These are phyloP conservation scores for Fusarium virguliforme DNA, from an alignment of 2,329 filamentous ascomycete genomes.

Conservation along the genomic window DNA sequence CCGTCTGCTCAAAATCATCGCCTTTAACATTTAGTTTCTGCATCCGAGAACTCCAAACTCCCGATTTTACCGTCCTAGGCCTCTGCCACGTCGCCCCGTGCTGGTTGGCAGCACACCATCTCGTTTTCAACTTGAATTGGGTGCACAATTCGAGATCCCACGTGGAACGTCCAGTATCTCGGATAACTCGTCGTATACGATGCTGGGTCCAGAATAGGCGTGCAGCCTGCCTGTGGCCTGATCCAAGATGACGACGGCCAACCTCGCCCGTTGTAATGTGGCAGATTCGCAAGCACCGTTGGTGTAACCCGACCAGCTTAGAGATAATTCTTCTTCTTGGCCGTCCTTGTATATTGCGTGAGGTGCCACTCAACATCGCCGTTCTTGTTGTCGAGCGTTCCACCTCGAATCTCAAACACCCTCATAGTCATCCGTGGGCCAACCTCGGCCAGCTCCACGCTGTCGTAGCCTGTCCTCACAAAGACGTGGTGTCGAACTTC, in stretches of 20 bases:
- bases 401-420: constrained; percentile 91
- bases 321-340: constrained; percentile 95
- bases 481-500: constrained; percentile 90
- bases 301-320: constrained; percentile 61
- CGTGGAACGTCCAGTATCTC: constrained; percentile 9
- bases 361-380: constrained; percentile 98
- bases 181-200: constrained; percentile 8
- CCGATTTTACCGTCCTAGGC: constrained; percentile 25
- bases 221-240: constrained; percentile 8
- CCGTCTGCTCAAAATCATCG: constrained; percentile 20
- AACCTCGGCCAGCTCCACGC: constrained; percentile 90
- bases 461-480: constrained; percentile 91
- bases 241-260: not conserved
- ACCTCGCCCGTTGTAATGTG: not conserved
- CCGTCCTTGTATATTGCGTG: constrained; percentile 94
- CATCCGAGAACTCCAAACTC: constrained; percentile 49
- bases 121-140: constrained; percentile 12
- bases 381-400: constrained; percentile 93
- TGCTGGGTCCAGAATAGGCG: not conserved
- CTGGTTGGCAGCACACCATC: not conserved
- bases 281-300: not conserved
- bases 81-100: constrained; percentile 13
- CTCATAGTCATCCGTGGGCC: constrained; percentile 98
- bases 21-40: constrained; percentile 26
- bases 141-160: constrained; percentile 2